A percentile compares a stretch with the other conserved stretches of the same genome.
These are phyloP conservation scores for Lodderomyces pseudojiufengensis DNA, from an alignment of 1,139 yeast species.

Conservation along the genomic window DNA sequence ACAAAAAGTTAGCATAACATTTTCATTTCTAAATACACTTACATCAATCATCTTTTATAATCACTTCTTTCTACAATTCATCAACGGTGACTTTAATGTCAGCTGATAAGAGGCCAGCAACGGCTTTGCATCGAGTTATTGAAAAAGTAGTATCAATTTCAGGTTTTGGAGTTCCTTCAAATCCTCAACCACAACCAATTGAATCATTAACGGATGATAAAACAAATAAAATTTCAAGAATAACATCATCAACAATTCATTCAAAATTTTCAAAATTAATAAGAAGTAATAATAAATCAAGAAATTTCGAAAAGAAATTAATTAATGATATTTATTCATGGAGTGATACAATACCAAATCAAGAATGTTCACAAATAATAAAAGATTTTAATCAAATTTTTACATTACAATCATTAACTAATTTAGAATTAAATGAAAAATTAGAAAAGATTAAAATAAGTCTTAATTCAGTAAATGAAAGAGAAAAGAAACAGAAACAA, in stretches of 20 bases:
- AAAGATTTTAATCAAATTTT: conserved; percentile 38
- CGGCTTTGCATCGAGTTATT: conserved; percentile 28
- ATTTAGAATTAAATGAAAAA: conserved; percentile 31
- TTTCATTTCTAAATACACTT: not conserved
- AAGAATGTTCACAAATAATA: conserved; percentile 37
- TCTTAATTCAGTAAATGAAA: conserved; percentile 43
- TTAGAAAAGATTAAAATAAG: conserved; percentile 40
- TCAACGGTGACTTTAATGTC: not conserved
- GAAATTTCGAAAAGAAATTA: conserved; percentile 13
- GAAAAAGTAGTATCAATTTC: conserved; percentile 24
- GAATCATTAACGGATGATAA: conserved; percentile 8
- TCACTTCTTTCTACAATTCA: not conserved
- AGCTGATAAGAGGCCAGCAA: conserved; percentile 23
- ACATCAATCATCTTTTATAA: too few relatives aligned
- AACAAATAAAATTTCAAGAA: conserved; percentile 6
- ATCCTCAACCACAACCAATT: conserved; percentile 7
- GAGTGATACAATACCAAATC: conserved; percentile 39
- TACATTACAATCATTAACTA: conserved; percentile 31
- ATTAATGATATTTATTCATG: conserved; percentile 34
- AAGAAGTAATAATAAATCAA: conserved; percentile 11
- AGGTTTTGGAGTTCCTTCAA: conserved; percentile 13
- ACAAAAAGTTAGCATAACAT: not conserved
- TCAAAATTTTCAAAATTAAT: conserved; percentile 12
- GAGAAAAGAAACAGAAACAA: conserved; percentile 47
- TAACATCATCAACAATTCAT: conserved; percentile 10